A percentile compares a stretch with the other conserved stretches of the same genome.
Evolutionary conservation across 345 rosid species (phyloP).

Genomic region (Rubroshorea leprosula): DNA sequence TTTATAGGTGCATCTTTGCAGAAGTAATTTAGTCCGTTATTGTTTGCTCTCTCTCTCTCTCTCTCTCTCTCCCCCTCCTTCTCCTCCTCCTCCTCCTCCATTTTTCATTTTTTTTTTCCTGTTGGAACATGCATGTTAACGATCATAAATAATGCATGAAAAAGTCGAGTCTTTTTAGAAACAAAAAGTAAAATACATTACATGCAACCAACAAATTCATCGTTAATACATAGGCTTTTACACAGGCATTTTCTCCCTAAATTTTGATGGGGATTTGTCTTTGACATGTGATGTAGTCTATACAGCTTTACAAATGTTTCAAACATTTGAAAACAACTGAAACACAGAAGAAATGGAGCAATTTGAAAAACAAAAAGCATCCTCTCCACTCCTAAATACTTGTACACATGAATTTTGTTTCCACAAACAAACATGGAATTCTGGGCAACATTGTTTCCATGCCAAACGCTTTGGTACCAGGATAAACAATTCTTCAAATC

Average conservation of each 20-base stretch:
- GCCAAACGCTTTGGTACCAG: slow-evolving; percentile 30
- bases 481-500: slow-evolving; percentile 10
- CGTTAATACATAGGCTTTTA: slow-evolving; percentile 6
- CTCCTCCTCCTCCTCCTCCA: not conserved
- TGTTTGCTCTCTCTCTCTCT: not conserved
- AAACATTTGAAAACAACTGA: slow-evolving; percentile 10
- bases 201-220: no score
- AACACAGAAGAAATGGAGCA: not conserved
- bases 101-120: no score
- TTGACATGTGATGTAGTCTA: slow-evolving; percentile 29
- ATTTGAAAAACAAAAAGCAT: slow-evolving; percentile 16
- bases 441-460: slow-evolving; percentile 27
- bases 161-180: no score
- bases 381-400: slow-evolving; percentile 11
- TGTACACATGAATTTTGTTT: slow-evolving; percentile 23
- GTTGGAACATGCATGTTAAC: no score
- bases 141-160: no score
- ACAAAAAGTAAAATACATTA: no score
- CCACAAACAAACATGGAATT: slow-evolving; percentile 15
- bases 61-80: no score
- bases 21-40: no score
- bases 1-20: no score
- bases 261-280: slow-evolving; percentile 23
- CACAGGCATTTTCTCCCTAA: slow-evolving; percentile 17
- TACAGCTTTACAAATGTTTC: slow-evolving; percentile 27